These are phyloP conservation scores for Dimargaris cristalligena DNA, from an alignment of 192 early-diverging fungal species.

Conservation along the genomic window DNA sequence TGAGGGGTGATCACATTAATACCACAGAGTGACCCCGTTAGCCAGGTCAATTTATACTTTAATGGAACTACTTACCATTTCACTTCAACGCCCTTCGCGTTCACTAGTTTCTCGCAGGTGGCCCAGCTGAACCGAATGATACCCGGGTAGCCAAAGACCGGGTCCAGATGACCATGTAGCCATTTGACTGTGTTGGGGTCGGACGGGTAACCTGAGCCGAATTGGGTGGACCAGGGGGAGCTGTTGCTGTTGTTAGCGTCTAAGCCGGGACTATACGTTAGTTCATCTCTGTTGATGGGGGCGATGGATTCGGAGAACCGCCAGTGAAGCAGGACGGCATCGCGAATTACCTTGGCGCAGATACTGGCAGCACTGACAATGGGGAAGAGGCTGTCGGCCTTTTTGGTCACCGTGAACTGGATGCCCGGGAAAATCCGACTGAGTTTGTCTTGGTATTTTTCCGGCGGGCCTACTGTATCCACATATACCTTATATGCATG, in stretches of 20 bases:
- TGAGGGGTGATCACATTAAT: background rate
- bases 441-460: conserved; percentile 69
- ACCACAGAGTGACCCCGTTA: background rate
- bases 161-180: conserved; percentile 60
- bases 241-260: conserved; percentile 23
- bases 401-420: conserved; percentile 73
- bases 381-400: conserved; percentile 85
- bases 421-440: conserved; percentile 55
- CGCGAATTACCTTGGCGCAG: conserved; percentile 67
- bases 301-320: conserved; percentile 18
- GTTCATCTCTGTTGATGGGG: background rate
- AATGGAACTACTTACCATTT: conserved; percentile 28
- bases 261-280: background rate
- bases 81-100: conserved; percentile 36
- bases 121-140: conserved; percentile 92
- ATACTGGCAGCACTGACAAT: conserved; percentile 93
- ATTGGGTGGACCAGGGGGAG: conserved; percentile 41
- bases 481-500: conserved; percentile 50
- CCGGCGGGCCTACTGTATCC: conserved; percentile 89
- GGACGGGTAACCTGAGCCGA: conserved; percentile 38
- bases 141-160: conserved; percentile 82
- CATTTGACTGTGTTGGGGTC: conserved; percentile 85
- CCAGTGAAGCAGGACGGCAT: conserved; percentile 24
- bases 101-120: conserved; percentile 58
- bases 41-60: too few species aligned